Base-by-base conservation (phyloP, 2,329 filamentous ascomycete species). In the Rutstroemia sydowiana region DNA sequence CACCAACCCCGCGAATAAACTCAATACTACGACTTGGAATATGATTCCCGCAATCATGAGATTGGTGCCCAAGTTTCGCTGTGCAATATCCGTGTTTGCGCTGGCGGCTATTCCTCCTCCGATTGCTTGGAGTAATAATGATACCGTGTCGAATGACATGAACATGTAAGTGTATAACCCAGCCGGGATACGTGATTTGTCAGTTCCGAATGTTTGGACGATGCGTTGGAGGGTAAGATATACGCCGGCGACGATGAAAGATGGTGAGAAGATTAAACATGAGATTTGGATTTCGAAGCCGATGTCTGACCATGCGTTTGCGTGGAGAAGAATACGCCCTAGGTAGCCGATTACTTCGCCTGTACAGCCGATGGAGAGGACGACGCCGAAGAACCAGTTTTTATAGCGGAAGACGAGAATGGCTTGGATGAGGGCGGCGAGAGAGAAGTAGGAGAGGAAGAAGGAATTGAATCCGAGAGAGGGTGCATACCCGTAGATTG, bases 281-380 rank as follows among this genome's bases (percentile, higher is more conserved):
- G 82, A 73, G 64, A 83, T 81, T 56, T 82, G 78, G 42, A 77
- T 73, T 64, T 81, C 67, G 68, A 83, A 83, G 54, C 74, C 73
- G 48, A 68, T 55, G 13, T 70, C 61, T 65, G 77, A 68, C 74
- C 76, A 84, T 3, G 79, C 78, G 66, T 79, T 78, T 41, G 66
- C 43, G 61, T 74, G 66, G 39, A 82, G 70, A 20, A 74, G 68
- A 40, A 75, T 67, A 48, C 79, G 75, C 16, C 73, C 75, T 43
- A 74, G 63, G 64, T 81, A 82, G 55, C 78, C 79, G 11, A 74
- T 69, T 9, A 51, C n/a, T 23, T 55, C 54, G 13, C n/a, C n/a
- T n/a, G n/a, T n/a, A n/a, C n/a, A n/a, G n/a, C n/a, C n/a, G n/a
- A n/a, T n/a, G n/a, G n/a, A n/a, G n/a, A n/a, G n/a, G n/a, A n/a